phyloP scores from a whole-genome alignment of 192 early-diverging fungal species.

The Backusella psychrophila region DNA sequence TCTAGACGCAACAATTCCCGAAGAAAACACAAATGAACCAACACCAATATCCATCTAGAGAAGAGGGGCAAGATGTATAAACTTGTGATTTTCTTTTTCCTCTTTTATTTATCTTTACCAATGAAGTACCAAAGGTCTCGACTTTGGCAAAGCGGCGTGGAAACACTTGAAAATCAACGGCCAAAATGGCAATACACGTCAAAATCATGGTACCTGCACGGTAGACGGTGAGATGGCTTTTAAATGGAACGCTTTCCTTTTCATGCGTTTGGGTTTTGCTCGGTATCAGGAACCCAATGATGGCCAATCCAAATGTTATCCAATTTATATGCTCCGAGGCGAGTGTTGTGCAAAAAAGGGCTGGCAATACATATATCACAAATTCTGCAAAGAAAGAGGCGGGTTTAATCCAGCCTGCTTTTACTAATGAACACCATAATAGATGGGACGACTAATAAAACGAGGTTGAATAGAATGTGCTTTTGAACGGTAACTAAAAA shows the following conservation, averaged over 20 bases:
- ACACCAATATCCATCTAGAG: conserved; percentile 92
- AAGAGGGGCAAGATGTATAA: not conserved
- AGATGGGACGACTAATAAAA: conserved; percentile 6
- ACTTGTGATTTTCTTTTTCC: not conserved
- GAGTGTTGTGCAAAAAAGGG: conserved; percentile 14
- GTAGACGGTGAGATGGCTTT: conserved; percentile 66
- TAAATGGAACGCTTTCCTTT: conserved; percentile 10
- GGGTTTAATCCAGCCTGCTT: not conserved
- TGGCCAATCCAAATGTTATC: conserved; percentile 6
- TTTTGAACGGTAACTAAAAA: not conserved
- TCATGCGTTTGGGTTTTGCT: not conserved
- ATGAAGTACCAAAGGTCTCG: conserved; percentile 85
- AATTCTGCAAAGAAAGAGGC: conserved; percentile 14
- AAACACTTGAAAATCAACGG: conserved; percentile 93
- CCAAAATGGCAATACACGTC: conserved; percentile 85
- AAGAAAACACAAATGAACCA: conserved; percentile 91
- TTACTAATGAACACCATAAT: conserved; percentile 15
- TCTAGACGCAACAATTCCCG: conserved; percentile 76
- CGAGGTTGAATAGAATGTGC: not conserved
- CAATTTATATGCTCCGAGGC: conserved; percentile 16
- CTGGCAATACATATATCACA: conserved; percentile 18
- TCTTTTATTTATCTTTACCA: conserved; percentile 46
- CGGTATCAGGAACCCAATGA: not conserved
- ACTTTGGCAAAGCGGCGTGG: conserved; percentile 89
- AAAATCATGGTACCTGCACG: conserved; percentile 76